Base-by-base conservation (phyloP, 1,284 basidiomycete species). In the Dichomitus squalens region DNA sequence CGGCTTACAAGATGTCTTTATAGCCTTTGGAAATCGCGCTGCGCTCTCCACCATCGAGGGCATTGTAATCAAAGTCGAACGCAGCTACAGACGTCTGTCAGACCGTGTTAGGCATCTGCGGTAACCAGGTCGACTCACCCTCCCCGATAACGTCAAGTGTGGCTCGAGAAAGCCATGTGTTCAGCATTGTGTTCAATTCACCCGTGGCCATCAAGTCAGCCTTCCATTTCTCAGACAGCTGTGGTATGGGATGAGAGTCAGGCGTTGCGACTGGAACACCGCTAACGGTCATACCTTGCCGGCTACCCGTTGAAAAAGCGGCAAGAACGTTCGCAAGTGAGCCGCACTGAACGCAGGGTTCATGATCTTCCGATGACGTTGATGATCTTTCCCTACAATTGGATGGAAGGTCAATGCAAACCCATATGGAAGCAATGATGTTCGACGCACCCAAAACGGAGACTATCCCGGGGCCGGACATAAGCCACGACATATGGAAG, bases 131-230 rank as follows among this genome's bases (percentile, higher is more conserved):
- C 11, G 7, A 38, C 60, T 1, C 12, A 70, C 72, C 66, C 61
- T 70, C 66, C 1, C 72, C 72, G 29, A 74, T 66, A 34, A 70
- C 65, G 56, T 74, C 73, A n/a, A 75, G 61, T 3, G 72, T 66
- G 18, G 65, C 52, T 7, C 66, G 65, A 2, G 72, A 62, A 21
- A 74, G 58, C 69, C 69, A 70, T 11, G 53, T 33, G 35, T 64
- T 60, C 27, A 60, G 29, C 8, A 56, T 25, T 8, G 61, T 11
- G 2, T 58, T 52, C n/a, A 49, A 8, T n/a, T 56, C 55, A 5
- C 52, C 47, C 6, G 14, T 50, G 9, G 36, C 43, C 3, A 46
- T 20, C 9, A 59, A 29, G 7, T 61, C 56, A 11, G 56, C 49
- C 52, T 57, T 63, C 66, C 62, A 66, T 21, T 46, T 59, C 12